Evolutionary conservation across 164 flowering plant species (phyloP), one percentile per base, ranked within the genome.

Genomic region (Kingdonia uniflora): DNA sequence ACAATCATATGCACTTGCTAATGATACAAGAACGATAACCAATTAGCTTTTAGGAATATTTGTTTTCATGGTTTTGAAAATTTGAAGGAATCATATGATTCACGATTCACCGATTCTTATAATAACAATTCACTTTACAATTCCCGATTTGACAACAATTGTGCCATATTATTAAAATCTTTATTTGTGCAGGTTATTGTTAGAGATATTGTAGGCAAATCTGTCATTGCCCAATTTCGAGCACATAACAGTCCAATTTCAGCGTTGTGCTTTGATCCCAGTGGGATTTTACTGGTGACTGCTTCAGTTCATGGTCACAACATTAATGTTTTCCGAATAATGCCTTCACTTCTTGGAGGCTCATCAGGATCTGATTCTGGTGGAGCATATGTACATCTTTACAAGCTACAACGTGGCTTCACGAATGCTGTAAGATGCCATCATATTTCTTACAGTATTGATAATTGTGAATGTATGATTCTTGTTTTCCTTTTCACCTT

Each of bases 231-330:
- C 0, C 95, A 86, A 68, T 86, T 86, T 62, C 74, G 72, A 68
- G 95, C 90, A 14, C 95, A 86, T 67, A 78, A 66, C 60, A 83
- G 87, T 60, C 88, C 90, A 44, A 79, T 86, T 60, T 72, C 83
- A 19, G 82, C 90, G 29, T 67, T 86, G 60, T 78, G 86, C 67
- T 86, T 86, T 72, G 95, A 86, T 72, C 82, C 86, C 19, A 83
- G 87, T 55, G 90, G 95, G 21, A 76, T 74, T 42, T 72, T 83
- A 10, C 57, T 86, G 63, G 90, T 86, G 57, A 83, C 88, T 2
- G 90, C 95, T 41, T 86, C 95, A 14, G 73, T 83, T 61, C 78
- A 81, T 67, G 95, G 95, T 15, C 82, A 81, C 55, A 86, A 73
- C 63, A 78, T 86, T 7, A 86, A 86, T 70, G 80, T 86, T 15